Evolutionary conservation across 345 rosid genomes (phyloP).

Genomic region (Populus ilicifolia): DNA sequence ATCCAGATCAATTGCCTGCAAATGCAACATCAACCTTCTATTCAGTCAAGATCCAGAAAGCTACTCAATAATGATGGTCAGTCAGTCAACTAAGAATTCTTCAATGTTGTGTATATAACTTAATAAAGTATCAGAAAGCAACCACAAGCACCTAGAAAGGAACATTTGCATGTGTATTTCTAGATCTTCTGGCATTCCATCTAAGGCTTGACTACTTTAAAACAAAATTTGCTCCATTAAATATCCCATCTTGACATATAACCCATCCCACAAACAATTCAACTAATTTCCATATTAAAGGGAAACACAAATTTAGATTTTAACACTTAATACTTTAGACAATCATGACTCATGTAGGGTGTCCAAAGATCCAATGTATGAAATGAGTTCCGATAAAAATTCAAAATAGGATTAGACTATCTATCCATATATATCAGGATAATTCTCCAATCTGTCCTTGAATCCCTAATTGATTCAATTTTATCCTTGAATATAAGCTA

Average conservation of each 20-base stretch:
- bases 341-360: not conserved
- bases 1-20: constrained; percentile 82
- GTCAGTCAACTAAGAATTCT: not conserved
- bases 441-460: too few species aligned
- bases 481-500: too few species aligned
- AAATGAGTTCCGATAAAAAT: not conserved
- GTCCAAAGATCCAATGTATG: not conserved
- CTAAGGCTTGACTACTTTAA: not conserved
- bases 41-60: not conserved
- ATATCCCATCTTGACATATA: not conserved
- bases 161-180: not conserved
- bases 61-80: not conserved
- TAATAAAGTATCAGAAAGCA: not conserved
- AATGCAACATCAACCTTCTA: constrained; percentile 7
- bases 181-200: not conserved
- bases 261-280: not conserved
- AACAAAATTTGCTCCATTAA: not conserved
- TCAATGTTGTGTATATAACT: too few species aligned
- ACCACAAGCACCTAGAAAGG: constrained; percentile 1
- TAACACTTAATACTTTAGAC: not conserved
- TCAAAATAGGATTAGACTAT: too few species aligned
- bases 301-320: not conserved
- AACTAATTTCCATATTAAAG: not conserved
- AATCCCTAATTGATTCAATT: too few species aligned
- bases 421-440: too few species aligned